Evolutionary conservation across 257 asterid genomes (phyloP), one percentile per base, ranked within the genome.

Genomic region (Solanum okadae): DNA sequence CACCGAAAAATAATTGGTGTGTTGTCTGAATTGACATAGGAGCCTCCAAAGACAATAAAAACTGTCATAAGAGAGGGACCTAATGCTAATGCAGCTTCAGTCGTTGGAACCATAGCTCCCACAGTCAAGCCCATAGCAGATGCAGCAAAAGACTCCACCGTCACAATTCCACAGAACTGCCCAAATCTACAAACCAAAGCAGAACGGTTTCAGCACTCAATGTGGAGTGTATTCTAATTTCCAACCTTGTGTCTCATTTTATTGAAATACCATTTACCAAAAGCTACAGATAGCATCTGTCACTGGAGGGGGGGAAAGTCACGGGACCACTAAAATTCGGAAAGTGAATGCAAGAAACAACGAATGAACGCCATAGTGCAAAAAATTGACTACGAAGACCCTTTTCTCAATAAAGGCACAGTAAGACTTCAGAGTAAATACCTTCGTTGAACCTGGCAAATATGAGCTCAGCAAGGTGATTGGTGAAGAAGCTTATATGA

Each of bases 41-140:
- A 97, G 88, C 99, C 99, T 63, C 99, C 99, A 90, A 97, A 97
- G 83, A 96, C 99, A 56, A 96, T 96, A 93, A 97, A 97, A 86
- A 97, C 98, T 49, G 99, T 96, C 99, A 97, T 97, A 40, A 94
- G 95, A 35, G 99, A 94, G 73, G 99, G 99, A 63, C 99, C 99
- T 89, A 97, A 90, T 73, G 99, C 99, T 92, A 97, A 86, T 88
- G 99, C 98, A 37, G 99, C 99, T 94, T 97, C 99, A 34, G 99
- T 92, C 81, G 98, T 95, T 75, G 99, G 98, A 89, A 87, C 99
- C 94, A 95, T 95, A 29, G 99, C 99, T 71, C 99, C 99, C 68
- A 97, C 98, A n/a, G 99, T 97, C 91, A 97, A 91, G 86, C 99
- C 99, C 98, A 96, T 97, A 1, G 99, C 99, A 72, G 99, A 96